A percentile compares a stretch with the other conserved stretches of the same genome.
phyloP scores from a whole-genome alignment of 495 filamentous ascomycete species.

The Penicillium cinerascens region DNA sequence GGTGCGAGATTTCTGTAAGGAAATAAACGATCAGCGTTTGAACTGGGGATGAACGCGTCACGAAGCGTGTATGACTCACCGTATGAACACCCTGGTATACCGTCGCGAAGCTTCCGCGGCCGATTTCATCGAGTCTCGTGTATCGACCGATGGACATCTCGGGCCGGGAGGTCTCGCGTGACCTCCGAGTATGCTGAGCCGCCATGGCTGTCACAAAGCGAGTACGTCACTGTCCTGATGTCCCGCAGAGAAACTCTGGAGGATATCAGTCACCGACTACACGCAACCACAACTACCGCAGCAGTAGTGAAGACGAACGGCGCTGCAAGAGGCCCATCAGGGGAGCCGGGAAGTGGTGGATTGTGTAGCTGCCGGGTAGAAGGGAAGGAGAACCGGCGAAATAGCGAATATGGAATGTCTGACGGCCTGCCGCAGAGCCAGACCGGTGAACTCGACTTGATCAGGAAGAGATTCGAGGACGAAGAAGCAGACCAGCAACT shows the following conservation, averaged over 20 bases:
- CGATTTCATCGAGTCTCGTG: constrained; percentile 76
- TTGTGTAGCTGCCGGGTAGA: constrained; percentile 12
- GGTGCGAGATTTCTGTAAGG: constrained; percentile 52
- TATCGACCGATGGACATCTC: constrained; percentile 75
- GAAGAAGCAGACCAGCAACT: constrained; percentile 1
- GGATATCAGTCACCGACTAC: constrained; percentile 18
- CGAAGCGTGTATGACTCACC: constrained; percentile 51
- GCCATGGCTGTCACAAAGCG: constrained; percentile 33
- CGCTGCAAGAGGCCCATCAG: constrained; percentile 36
- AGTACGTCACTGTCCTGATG: constrained; percentile 8
- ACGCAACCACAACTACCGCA: constrained; percentile 44
- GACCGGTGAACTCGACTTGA: constrained; percentile 6
- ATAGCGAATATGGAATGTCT: constrained; percentile 6
- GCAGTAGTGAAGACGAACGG: constrained; percentile 21
- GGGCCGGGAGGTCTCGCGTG: constrained; percentile 39
- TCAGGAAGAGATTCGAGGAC: constrained; percentile 1
- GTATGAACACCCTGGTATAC: constrained; percentile 84
- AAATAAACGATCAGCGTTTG: constrained; percentile 39
- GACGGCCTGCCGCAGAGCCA: constrained; percentile 11
- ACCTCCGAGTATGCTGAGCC: constrained; percentile 41
- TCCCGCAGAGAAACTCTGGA: constrained; percentile 8
- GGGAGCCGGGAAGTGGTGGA: constrained; percentile 16
- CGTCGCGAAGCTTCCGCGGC: constrained; percentile 92
- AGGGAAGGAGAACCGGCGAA: constrained; percentile 17
- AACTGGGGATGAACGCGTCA: background rate